Base-by-base conservation (phyloP, 805 yeast genomes). In the Candida stauntonica region DNA sequence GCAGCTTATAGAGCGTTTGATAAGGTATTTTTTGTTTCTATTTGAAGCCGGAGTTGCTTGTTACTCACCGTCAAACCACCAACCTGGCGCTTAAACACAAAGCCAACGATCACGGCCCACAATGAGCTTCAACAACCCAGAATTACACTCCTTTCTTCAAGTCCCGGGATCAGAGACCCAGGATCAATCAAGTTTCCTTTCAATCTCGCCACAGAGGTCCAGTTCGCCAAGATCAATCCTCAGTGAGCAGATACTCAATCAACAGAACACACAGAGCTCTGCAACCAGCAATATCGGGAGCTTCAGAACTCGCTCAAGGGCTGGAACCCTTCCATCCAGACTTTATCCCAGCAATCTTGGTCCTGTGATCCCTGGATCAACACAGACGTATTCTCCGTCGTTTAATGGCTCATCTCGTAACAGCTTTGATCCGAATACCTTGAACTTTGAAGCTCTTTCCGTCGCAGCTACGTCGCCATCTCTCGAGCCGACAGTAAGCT, bases 321-420 rank as follows among this genome's bases (percentile, higher is more conserved):
- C 93, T 2, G 93, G 93, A 3, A 85, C 94, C 12, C 63, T 85
- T 33, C 91, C 93, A 7, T 78, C 88, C 16, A 63, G 81, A 33
- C 68, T 79, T 38, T 53, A 62, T 30, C 55, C 67, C 17, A 58
- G 48, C 21, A 44, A 47, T 50, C 9, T 52, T 47, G 38, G 54
- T 35, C 38, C 62, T 50, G 42, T 57, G 41, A 40, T 46, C 11
- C 32, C 47, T 19, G 21, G 27, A 12, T 26, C 31, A 29, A 32
- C 32, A 19, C 50, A 33, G 21, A 29, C 41, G 7, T 47, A 35
- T 31, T 36, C 56, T 5, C 45, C 58, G 17, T 47, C 52, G 13
- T 46, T 49, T 39, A 48, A 33, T 24, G 37, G 46, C 14, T 11
- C 50, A 3, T 29, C 44, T 8, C 17, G 31, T 9, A 33, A 38